These are phyloP conservation scores for Castanopsis chinensis DNA, from an alignment of 306 rosid genomes.

Conservation along the genomic window DNA sequence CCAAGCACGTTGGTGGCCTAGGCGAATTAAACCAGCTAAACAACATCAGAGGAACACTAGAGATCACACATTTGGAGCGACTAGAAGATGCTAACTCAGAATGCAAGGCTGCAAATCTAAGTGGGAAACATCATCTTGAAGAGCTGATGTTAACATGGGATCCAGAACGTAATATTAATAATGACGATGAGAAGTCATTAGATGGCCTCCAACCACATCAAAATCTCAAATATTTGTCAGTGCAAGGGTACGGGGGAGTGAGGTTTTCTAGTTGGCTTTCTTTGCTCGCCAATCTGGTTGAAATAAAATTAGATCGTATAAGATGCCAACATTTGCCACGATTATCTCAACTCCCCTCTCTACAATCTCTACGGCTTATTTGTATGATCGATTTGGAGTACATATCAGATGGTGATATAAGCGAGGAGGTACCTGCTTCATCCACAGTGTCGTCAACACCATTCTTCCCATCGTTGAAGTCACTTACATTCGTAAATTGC, in stretches of 20 bases:
- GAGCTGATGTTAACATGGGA: neutral
- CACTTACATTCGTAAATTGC: too few species aligned
- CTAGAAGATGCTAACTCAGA: neutral
- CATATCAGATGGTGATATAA: too few species aligned
- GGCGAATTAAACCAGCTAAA: neutral
- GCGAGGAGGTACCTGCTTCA: too few species aligned
- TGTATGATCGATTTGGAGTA: neutral
- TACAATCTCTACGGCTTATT: rapidly evolving
- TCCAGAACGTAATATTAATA: neutral
- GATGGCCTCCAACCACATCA: neutral
- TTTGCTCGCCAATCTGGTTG: neutral
- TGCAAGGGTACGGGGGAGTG: neutral
- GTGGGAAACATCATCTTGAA: neutral
- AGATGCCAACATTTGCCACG: neutral
- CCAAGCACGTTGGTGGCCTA: neutral
- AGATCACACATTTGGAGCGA: neutral
- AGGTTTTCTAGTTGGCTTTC: neutral
- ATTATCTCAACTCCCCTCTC: neutral
- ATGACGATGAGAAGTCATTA: neutral
- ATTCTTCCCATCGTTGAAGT: too few species aligned
- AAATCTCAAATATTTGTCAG: neutral
- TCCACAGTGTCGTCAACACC: too few species aligned
- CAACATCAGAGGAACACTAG: neutral
- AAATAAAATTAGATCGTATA: rapidly evolving
- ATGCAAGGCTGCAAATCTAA: neutral